These are phyloP conservation scores for Bretschneidera sinensis DNA, from an alignment of 345 rosid genomes.

Conservation along the genomic window DNA sequence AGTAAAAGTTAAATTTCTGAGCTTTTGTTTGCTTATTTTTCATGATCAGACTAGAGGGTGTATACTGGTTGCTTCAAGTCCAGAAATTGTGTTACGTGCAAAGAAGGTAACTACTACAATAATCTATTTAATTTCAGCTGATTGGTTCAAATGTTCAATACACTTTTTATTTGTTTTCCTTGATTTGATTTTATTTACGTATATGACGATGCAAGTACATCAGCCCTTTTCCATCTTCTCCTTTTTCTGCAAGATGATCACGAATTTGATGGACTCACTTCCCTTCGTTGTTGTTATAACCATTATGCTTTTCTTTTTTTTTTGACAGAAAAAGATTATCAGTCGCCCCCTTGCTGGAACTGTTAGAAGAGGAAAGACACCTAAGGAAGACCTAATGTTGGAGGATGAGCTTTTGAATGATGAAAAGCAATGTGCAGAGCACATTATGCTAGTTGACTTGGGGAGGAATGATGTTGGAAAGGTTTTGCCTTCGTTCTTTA, in stretches of 20 bases:
- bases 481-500: slow-evolving; percentile 37
- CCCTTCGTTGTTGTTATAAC: background rate
- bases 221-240: background rate
- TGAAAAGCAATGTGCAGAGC: slow-evolving; percentile 94
- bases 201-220: background rate
- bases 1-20: slow-evolving; percentile 16
- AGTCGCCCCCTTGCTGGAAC: slow-evolving; percentile 97
- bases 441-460: slow-evolving; percentile 95
- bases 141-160: too few species aligned
- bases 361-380: slow-evolving; percentile 82
- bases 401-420: slow-evolving; percentile 76
- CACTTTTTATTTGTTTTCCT: background rate
- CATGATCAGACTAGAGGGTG: slow-evolving; percentile 79
- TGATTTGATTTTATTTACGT: too few species aligned
- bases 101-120: slow-evolving; percentile 49
- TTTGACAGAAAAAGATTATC: slow-evolving; percentile 52
- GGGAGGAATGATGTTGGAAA: slow-evolving; percentile 98
- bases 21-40: slow-evolving; percentile 6
- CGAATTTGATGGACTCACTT: background rate
- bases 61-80: slow-evolving; percentile 91
- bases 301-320: slow-evolving; percentile 3
- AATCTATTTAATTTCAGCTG: background rate
- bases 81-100: slow-evolving; percentile 82
- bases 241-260: background rate
- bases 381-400: slow-evolving; percentile 68